Evolutionary conservation across 257 asterid genomes (phyloP).

Genomic region (Solanum medicagineum): DNA sequence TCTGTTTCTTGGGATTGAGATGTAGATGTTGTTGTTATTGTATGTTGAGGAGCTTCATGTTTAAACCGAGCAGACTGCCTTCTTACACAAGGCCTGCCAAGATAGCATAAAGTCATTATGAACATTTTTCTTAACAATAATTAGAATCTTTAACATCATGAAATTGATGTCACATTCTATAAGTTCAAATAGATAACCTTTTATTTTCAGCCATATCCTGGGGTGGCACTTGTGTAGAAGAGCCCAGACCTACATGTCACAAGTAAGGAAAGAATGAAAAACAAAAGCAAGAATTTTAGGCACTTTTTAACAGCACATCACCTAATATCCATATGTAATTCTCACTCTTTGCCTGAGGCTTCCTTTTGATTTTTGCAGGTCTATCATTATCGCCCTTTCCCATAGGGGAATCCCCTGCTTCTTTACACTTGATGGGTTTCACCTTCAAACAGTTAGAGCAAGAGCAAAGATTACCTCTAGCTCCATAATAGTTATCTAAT

Average conservation of each 20-base stretch:
- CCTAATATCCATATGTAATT: background rate
- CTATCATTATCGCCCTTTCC: conserved; percentile 17
- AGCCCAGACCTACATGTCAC: conserved; percentile 20
- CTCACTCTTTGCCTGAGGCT: conserved; percentile 31
- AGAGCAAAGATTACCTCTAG: background rate
- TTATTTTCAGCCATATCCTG: conserved; percentile 22
- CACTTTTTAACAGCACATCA: background rate
- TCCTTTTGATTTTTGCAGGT: conserved; percentile 15
- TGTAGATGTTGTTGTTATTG: background rate
- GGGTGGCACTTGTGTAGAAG: conserved; percentile 14
- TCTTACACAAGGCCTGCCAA: conserved; percentile 29
- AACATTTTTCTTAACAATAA: background rate
- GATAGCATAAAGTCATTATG: background rate
- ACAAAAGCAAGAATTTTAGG: background rate
- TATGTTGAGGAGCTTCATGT: background rate
- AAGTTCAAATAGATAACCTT: conserved; percentile 23
- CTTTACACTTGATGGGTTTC: conserved; percentile 7
- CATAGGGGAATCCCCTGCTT: conserved; percentile 9
- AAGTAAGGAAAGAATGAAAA: background rate
- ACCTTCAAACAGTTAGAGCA: conserved; percentile 11
- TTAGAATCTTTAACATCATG: background rate
- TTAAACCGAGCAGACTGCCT: conserved; percentile 55
- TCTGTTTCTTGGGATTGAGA: background rate
- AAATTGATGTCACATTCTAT: background rate
- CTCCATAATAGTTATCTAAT: conserved; percentile 6